These are phyloP conservation scores for Dianthus caryophyllus DNA, from an alignment of 148 eudicot genomes.

Conservation along the genomic window DNA sequence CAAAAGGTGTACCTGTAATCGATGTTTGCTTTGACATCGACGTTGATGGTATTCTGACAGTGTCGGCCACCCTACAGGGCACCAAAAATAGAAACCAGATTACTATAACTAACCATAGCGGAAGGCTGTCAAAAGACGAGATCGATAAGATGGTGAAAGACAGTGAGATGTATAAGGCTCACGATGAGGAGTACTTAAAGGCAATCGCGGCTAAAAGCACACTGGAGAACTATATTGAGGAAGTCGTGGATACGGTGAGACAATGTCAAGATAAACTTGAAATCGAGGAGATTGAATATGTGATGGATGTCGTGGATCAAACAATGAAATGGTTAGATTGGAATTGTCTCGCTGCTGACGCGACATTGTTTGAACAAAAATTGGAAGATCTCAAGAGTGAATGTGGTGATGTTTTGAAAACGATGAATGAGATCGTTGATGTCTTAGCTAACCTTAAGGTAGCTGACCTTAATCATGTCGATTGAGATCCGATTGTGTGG, in stretches of 20 bases:
- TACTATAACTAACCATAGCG: constrained; percentile 6
- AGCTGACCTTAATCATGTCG: too few relatives aligned
- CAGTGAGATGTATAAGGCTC: constrained; percentile 2
- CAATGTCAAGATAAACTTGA: not conserved
- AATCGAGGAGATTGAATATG: not conserved
- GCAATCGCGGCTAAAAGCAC: not conserved
- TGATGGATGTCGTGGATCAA: not conserved
- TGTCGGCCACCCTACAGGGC: not conserved
- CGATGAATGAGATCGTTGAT: not conserved
- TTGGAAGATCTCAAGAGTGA: too few relatives aligned
- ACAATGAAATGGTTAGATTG: not conserved
- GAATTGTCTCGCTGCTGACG: not conserved
- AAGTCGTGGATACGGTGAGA: not conserved
- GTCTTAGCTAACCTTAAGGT: too few relatives aligned
- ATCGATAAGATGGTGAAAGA: constrained; percentile 9
- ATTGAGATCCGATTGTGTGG: too few relatives aligned
- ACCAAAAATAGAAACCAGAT: constrained; percentile 11
- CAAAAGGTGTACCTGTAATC: not conserved
- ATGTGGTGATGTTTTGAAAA: not conserved
- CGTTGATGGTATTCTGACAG: constrained; percentile 7
- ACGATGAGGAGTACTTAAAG: not conserved
- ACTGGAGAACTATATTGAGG: not conserved
- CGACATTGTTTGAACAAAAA: too few relatives aligned
- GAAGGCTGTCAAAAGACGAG: not conserved
- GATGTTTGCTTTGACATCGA: not conserved